Evolutionary conservation across 352 stramenopile genomes (phyloP), one percentile per base, ranked within the genome.

Genomic region (Pelagophyceae sp.): DNA sequence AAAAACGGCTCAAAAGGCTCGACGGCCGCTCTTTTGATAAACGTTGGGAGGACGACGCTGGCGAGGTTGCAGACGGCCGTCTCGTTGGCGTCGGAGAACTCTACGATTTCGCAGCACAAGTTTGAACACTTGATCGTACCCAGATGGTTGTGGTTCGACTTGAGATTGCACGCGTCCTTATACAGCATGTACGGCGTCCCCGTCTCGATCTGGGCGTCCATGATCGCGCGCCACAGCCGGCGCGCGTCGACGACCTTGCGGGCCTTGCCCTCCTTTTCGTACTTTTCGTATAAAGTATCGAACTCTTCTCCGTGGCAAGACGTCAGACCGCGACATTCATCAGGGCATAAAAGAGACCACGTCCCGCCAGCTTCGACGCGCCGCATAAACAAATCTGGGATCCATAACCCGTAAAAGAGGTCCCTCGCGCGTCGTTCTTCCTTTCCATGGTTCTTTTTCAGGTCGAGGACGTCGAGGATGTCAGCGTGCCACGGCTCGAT

Each of bases 371-470:
- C 84, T 81, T 99, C 88, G 25, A 99, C 96, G 29, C 95, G 86
- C 85, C 97, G 91, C 96, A 99, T 99, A 83, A 99, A 99, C n/a
- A 98, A 85, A 87, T 99, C 96, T 0, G 93, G 93, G 38, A 99
- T 92, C 95, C 95, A 99, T 11, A 99, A 85, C 23, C 92, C 95
- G 82, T 98, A 98, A 82, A 99, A 99, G 32, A 99, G 86, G 82
- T 99, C 95, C 38, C 96, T 87, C 15, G 95, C 96, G 61, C 96
- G 89, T 72, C 96, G 89, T 80, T 98, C 88, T 84, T 99, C 96
- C 80, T 98, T 99, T 32, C 96, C 96, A 85, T 98, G 95, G 88
- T 99, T 99, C 85, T 98, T 98, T 78, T 95, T 95, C 25, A 99
- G 82, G 80, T 98, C 96, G 27, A 99, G 82, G 76, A 98, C 96